These are phyloP conservation scores for Fusarium staphyleae DNA, from an alignment of 2,329 filamentous ascomycete genomes.

Conservation along the genomic window DNA sequence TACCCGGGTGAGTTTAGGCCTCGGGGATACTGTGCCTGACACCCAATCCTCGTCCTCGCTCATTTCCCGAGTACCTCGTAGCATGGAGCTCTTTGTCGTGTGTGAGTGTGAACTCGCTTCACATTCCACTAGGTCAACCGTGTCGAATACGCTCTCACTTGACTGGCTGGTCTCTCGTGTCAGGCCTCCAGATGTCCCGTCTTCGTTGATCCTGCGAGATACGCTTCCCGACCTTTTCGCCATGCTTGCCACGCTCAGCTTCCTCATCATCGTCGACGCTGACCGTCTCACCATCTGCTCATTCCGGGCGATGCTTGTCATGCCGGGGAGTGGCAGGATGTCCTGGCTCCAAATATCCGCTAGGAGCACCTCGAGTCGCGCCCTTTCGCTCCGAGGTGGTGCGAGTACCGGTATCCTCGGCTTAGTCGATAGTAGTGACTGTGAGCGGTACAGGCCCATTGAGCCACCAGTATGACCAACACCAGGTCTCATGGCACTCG, in stretches of 20 bases:
- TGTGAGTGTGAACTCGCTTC: constrained; percentile 17
- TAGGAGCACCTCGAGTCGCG: constrained; percentile 76
- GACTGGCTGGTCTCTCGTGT: constrained; percentile 19
- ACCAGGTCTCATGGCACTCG: constrained; percentile 69
- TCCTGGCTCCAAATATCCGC: constrained; percentile 86
- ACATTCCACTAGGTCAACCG: constrained; percentile 10
- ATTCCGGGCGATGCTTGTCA: constrained; percentile 69
- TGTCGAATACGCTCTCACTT: constrained; percentile 15
- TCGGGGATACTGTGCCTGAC: constrained; percentile 1
- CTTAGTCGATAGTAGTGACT: constrained; percentile 76
- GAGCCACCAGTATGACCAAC: constrained; percentile 49
- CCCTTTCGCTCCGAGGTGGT: constrained; percentile 76
- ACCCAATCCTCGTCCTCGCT: constrained; percentile 3
- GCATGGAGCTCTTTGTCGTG: constrained; percentile 14
- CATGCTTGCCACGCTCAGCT: constrained; percentile 83
- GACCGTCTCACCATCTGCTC: constrained; percentile 78
- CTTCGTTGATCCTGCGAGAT: constrained; percentile 29
- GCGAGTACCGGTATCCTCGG: constrained; percentile 72
- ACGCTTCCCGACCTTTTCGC: constrained; percentile 72
- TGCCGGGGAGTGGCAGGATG: constrained; percentile 81
- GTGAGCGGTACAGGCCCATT: constrained; percentile 74
- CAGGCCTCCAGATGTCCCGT: constrained; percentile 6
- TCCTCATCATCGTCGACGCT: constrained; percentile 87
- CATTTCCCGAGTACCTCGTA: constrained; percentile 12
- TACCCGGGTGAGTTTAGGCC: constrained; percentile 10